phyloP scores from a whole-genome alignment of 1,139 yeast species.

The Suhomyces terraborum region DNA sequence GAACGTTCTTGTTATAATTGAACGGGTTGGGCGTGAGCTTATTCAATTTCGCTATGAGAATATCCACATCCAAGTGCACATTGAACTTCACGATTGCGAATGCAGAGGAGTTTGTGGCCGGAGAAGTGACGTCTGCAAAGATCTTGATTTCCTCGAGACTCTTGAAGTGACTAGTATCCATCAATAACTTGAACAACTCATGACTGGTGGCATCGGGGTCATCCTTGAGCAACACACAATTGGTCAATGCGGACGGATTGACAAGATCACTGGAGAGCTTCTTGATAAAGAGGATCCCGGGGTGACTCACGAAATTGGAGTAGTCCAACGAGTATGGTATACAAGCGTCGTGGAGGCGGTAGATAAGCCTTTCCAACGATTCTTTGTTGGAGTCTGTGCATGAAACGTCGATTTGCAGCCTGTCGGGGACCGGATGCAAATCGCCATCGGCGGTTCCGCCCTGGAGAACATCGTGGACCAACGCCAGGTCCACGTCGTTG shows the following conservation, averaged over 20 bases:
- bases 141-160: constrained; percentile 34
- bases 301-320: constrained; percentile 57
- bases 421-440: constrained; percentile 1
- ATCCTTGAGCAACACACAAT: constrained; percentile 10
- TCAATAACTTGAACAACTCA: constrained; percentile 29
- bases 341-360: constrained; percentile 11
- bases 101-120: constrained; percentile 9
- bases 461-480: constrained; percentile 3
- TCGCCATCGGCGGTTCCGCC: constrained; percentile 1
- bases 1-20: constrained; percentile 30
- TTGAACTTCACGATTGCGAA: constrained; percentile 41
- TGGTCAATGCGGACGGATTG: constrained; percentile 14
- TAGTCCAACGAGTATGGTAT: constrained; percentile 20
- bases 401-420: constrained; percentile 11
- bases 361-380: constrained; percentile 14
- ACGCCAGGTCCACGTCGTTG: constrained; percentile 5
- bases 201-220: constrained; percentile 15
- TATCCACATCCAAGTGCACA: constrained; percentile 41
- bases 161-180: constrained; percentile 27
- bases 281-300: constrained; percentile 64
- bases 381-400: constrained; percentile 13
- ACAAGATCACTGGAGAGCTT: constrained; percentile 34
- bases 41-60: constrained; percentile 26
- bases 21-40: constrained; percentile 31
- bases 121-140: constrained; percentile 17